Base-by-base conservation (phyloP, 2,329 filamentous ascomycete genomes). In the Phialophora tarda region DNA sequence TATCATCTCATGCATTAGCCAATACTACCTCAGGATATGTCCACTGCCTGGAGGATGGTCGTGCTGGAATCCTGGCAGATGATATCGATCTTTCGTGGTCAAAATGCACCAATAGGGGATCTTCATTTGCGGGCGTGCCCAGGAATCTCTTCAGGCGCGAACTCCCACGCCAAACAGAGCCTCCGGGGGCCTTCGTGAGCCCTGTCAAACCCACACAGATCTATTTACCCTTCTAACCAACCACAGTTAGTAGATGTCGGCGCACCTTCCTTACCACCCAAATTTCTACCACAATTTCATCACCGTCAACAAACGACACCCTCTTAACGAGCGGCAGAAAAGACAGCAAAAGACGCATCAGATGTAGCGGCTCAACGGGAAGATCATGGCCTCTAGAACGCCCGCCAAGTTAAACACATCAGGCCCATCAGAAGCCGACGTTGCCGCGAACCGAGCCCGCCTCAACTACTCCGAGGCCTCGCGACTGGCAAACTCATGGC, bases 391-490 rank as follows among this genome's bases (percentile, higher is more conserved):
- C n/a, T 10, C 53, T 11, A 21, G 11, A 55, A 6, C 58, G 4
- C 6, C 10, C 10, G 4, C 14, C 24, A 54, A 56, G 48, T 21
- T 2, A 30, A 24, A 41, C 11, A 6, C 38, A 8, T 14, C 41
- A 26, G 26, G 23, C 7, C 50, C 61, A 3, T 47, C 54, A 14
- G 66, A 66, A 24, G 62, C n/a, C 57, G 68, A 70, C 48, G 38
- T 68, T 28, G 63, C 65, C 28, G 58, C 65, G 21, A 70, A 70
- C 54, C 59, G 61, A 58, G 68, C 68, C 7, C 63, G 68, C 26
- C 61, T 70, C 21, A 53, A 55, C 4, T 63, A 70, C 59, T 63
- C 65, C n/a, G 68, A 70, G n/a, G 65, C 65, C 41, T 38, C 68
- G 6, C 65, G 60, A 14, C 55, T 66, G 4, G 68, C 65, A n/a